Base-by-base conservation (phyloP, 139 green algal genomes). In the Chlamydomonas sp. region DNA sequence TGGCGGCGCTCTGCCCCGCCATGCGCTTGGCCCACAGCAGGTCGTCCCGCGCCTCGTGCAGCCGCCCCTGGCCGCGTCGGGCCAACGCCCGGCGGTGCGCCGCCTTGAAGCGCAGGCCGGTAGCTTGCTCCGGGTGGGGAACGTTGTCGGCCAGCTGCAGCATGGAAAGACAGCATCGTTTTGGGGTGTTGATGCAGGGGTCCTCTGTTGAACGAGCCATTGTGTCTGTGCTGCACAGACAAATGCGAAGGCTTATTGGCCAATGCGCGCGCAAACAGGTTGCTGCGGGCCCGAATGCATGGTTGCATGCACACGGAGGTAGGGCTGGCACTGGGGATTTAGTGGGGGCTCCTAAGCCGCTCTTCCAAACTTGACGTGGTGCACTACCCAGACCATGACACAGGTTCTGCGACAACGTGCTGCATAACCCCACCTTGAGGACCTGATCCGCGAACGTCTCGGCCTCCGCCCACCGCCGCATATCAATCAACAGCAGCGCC, bases 71-170 rank as follows among this genome's bases (percentile, higher is more conserved):
- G 58, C 7, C 18, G 10, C 57, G 60, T 12, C 87, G 85, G 20
- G 90, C 90, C 59, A 77, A 20, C 5, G 79, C 77, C 7, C 85
- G 85, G 18, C 89, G 80, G 80, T 92, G 89, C 61, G 66, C 59
- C 63, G 80, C 89, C 79, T 92, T 92, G 72, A 74, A 78, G 62
- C 49, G 49, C 66, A 78, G 10, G 67, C 31, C 31, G 31, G 31
- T 49, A 49, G 31, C 31, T 49, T 49, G 31, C 31, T 49, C 31
- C 31, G 31, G 31, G 31, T 49, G 31, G 31, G 66, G 12, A 12
- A 71, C 6, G 66, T 15, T 15, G 66, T 15, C 66, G 66, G 12
- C 5, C 66, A 20, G 12, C 66, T 20, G 12, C 4, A 71, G 12
- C 66, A 20, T 12, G 66, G 12, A 14, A 15, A 20, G 66, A 15